Percentiles rank a stretch among this genome's conserved stretches.
These are phyloP conservation scores for Tolypocladium album DNA, from an alignment of 2,329 filamentous ascomycete species.

Conservation along the genomic window DNA sequence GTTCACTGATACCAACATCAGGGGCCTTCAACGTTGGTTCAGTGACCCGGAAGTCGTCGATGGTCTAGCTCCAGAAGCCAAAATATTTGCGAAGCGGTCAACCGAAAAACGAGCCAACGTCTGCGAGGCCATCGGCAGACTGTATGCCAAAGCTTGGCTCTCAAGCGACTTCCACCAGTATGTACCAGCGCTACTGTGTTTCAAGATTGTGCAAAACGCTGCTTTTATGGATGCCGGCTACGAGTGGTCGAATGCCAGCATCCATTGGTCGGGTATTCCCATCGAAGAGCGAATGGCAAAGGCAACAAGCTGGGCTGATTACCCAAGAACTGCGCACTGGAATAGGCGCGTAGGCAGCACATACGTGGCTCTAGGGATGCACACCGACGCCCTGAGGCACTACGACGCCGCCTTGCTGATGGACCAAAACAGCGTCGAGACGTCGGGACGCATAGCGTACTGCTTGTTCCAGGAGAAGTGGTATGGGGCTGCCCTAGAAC, in stretches of 20 bases:
- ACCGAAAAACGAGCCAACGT: conserved; percentile 16
- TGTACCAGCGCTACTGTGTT: conserved; percentile 28
- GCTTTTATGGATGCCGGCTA: conserved; percentile 26
- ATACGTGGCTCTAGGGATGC: conserved; percentile 23
- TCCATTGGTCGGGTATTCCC: conserved; percentile 24
- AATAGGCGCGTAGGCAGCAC: conserved; percentile 29
- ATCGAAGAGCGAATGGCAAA: conserved; percentile 22
- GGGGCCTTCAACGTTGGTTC: conserved; percentile 24
- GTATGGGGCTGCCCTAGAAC: conserved; percentile 22
- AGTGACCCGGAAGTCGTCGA: conserved; percentile 19
- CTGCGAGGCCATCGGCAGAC: conserved; percentile 24
- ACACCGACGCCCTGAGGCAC: conserved; percentile 21
- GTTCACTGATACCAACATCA: conserved; percentile 27
- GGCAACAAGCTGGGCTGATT: conserved; percentile 25
- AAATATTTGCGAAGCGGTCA: conserved; percentile 18
- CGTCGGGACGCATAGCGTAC: conserved; percentile 27
- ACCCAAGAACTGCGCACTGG: conserved; percentile 23
- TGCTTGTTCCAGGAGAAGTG: conserved; percentile 25
- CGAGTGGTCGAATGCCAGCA: conserved; percentile 23
- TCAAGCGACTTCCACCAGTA: conserved; percentile 22
- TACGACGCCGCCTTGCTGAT: conserved; percentile 24
- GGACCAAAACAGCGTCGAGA: conserved; percentile 27
- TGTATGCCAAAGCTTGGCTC: conserved; percentile 28
- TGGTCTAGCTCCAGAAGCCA: conserved; percentile 16
- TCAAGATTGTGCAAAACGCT: conserved; percentile 30